Evolutionary conservation across 192 early-diverging fungal genomes (phyloP), one percentile per base, ranked within the genome.

Genomic region (Hyaloraphidium curvatum): DNA sequence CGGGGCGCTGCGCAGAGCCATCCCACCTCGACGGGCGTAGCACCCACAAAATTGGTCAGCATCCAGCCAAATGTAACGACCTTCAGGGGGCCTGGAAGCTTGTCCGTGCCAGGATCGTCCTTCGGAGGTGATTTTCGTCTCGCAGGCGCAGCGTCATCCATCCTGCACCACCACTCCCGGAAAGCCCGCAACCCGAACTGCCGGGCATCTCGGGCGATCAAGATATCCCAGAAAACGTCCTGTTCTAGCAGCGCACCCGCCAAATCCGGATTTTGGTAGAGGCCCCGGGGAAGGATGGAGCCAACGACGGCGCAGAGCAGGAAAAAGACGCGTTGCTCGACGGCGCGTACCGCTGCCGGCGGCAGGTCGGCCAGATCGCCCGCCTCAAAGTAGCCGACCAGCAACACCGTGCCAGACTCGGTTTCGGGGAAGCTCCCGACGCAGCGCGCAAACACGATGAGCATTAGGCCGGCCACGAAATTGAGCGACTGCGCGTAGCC

Each of bases 41-140:
- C 43, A 7, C 43, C 19, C 7, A 48, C 43, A 48, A 48, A 48
- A 14, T 22, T 22, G 25, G 43, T 48, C 7, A 48, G 43, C 43
- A 48, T 48, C 43, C 43, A 48, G 7, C 43, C 43, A 14, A 48
- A 22, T 19, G 43, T 48, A 25, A 48, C 43, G 7, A 48, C 43
- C 14, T 14, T 25, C 14, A 48, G 7, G 11, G 43, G 43, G 7
- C 17, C 23, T 25, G 14, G 23, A 48, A 9, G 43, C 43, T 48
- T 25, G 14, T 48, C 23, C 43, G 11, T 7, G 43, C 43, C 11
- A 48, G 43, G 14, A 22, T 48, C 7, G 14, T 14, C 17, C 43
- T 48, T 5, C 19, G 14, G n/a, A n/a, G n/a, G n/a, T n/a, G n/a
- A n/a, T n/a, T n/a, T 19, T 48, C 43, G 17, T 25, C 43, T 5